Percentiles rank a stretch among this genome's conserved stretches.
These are phyloP conservation scores for Voacanga thouarsii DNA, from an alignment of 257 asterid genomes.

Conservation along the genomic window DNA sequence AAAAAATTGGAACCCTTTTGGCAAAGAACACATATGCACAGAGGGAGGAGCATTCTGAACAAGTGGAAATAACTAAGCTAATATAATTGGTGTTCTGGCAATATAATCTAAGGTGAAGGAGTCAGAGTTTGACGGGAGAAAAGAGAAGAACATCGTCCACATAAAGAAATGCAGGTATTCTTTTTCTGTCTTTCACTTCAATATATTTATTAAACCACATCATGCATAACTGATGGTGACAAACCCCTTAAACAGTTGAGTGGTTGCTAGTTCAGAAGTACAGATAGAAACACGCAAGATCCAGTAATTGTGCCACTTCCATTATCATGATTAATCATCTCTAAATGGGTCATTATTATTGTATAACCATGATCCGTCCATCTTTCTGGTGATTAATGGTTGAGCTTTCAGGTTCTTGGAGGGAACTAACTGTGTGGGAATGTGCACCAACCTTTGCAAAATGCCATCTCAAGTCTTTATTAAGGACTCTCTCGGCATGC, in stretches of 20 bases:
- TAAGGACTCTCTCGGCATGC: constrained; percentile 73
- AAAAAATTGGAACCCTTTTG: neutral
- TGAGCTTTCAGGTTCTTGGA: constrained; percentile 61
- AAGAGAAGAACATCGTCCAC: constrained; percentile 72
- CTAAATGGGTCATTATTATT: neutral
- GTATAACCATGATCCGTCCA: neutral
- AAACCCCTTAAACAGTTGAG: no score
- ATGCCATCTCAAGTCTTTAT: constrained; percentile 83
- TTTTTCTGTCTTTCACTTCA: constrained; percentile 8
- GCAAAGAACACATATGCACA: neutral
- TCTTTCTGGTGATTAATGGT: neutral
- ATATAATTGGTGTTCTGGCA: neutral
- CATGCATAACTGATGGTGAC: neutral
- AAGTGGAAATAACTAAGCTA: neutral
- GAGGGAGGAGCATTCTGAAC: neutral
- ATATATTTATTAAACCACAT: neutral
- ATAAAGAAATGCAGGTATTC: constrained; percentile 87
- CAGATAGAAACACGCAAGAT: neutral
- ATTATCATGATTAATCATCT: constrained; percentile 1
- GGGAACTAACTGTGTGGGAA: constrained; percentile 91
- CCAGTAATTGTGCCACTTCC: neutral
- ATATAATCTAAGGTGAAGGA: constrained; percentile 54
- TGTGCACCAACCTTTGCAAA: constrained; percentile 97
- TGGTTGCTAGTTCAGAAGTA: no score
- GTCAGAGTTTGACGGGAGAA: constrained; percentile 59